Percentiles rank a stretch among this genome's conserved stretches.
Evolutionary conservation across 495 filamentous ascomycete species (phyloP).

Genomic region (Lasiosphaeriaceae sp.): DNA sequence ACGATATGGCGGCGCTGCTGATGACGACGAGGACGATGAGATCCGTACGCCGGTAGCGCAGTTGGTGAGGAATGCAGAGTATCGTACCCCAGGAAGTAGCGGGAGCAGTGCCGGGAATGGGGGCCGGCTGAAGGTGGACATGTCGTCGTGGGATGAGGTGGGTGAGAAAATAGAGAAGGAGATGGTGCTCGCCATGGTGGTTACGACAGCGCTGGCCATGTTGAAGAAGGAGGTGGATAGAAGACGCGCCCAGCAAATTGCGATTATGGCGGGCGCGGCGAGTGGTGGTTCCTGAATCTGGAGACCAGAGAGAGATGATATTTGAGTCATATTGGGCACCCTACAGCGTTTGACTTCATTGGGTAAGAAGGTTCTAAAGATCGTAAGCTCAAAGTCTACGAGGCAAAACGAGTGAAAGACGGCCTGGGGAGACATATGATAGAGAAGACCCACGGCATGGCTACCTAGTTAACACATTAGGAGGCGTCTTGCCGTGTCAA

Average conservation of each 20-base stretch:
- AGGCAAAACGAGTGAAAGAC: too few relatives aligned
- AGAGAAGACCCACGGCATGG: too few relatives aligned
- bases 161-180: slow-evolving; percentile 20
- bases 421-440: too few relatives aligned
- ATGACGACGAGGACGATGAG: slow-evolving; percentile 14
- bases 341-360: too few relatives aligned
- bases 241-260: slow-evolving; percentile 42
- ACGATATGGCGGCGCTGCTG: too few relatives aligned
- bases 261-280: slow-evolving; percentile 30
- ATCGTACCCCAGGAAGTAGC: slow-evolving; percentile 39
- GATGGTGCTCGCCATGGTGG: slow-evolving; percentile 42
- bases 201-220: slow-evolving; percentile 52
- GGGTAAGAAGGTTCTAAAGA: too few relatives aligned
- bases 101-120: slow-evolving; percentile 48
- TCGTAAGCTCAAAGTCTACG: too few relatives aligned
- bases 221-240: slow-evolving; percentile 58
- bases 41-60: slow-evolving; percentile 37
- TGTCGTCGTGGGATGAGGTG: slow-evolving; percentile 17
- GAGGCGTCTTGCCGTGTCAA: too few relatives aligned
- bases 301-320: too few relatives aligned
- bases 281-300: background rate
- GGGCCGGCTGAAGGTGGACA: slow-evolving; percentile 43
- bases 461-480: too few relatives aligned
- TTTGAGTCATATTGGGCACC: too few relatives aligned
- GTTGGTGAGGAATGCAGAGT: slow-evolving; percentile 40